A percentile compares a stretch with the other conserved stretches of the same genome.
phyloP scores from a whole-genome alignment of 2,329 filamentous ascomycete genomes.

The Aspergillaceae sp. region DNA sequence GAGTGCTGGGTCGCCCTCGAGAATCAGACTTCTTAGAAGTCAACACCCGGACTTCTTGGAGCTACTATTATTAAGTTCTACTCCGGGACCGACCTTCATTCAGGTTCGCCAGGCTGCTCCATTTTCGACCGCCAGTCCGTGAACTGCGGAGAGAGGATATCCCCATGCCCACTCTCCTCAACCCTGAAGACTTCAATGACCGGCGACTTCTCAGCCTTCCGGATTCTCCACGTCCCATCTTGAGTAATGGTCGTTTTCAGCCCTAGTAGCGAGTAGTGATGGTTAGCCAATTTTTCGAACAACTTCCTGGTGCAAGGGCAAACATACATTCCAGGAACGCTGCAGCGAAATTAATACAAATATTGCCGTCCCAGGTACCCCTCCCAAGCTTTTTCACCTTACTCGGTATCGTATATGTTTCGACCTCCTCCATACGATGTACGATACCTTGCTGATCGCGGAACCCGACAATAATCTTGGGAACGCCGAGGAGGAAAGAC shows the following conservation, averaged over 20 bases:
- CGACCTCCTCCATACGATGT: conserved; percentile 63
- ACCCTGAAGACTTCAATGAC: conserved; percentile 66
- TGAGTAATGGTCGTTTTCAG: conserved; percentile 51
- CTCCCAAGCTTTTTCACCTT: conserved; percentile 60
- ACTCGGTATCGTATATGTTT: conserved; percentile 69
- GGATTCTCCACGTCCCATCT: conserved; percentile 76
- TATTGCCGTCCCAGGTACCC: conserved; percentile 78
- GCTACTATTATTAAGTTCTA: no score
- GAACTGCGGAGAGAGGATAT: conserved; percentile 69
- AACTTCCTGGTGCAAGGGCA: conserved; percentile 1
- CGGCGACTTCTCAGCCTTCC: conserved; percentile 53
- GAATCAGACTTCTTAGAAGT: no score
- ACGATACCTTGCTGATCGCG: conserved; percentile 66
- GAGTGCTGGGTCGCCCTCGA: no score
- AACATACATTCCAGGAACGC: conserved; percentile 66
- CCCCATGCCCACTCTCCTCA: conserved; percentile 65
- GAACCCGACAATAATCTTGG: conserved; percentile 85
- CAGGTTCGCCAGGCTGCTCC: not conserved
- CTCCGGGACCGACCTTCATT: no score
- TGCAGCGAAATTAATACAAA: conserved; percentile 84
- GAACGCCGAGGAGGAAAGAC: conserved; percentile 86
- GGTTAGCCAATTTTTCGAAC: not conserved
- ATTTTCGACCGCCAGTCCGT: conserved; percentile 53
- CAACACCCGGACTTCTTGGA: no score
- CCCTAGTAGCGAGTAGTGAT: conserved; percentile 39